A percentile compares a stretch with the other conserved stretches of the same genome.
These are phyloP conservation scores for Madurella fahalii DNA, from an alignment of 2,329 filamentous ascomycete species.

Conservation along the genomic window DNA sequence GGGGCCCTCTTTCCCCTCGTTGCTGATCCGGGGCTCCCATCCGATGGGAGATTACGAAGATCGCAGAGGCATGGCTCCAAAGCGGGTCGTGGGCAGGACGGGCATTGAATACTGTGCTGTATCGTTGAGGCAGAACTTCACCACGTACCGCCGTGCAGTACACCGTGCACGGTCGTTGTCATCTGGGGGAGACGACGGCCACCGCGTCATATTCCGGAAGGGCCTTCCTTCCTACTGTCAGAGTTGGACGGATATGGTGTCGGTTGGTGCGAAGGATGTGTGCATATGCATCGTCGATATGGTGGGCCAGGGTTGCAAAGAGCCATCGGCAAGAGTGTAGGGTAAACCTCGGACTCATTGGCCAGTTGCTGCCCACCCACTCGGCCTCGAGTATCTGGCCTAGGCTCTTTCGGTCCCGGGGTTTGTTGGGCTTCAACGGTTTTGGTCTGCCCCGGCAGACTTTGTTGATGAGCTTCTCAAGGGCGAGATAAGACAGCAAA, in stretches of 20 bases:
- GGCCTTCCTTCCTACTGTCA: not conserved
- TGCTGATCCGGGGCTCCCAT: not conserved
- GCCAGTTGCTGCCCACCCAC: conserved; percentile 11
- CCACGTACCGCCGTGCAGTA: conserved; percentile 1
- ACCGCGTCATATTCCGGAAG: not conserved
- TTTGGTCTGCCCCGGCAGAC: not conserved
- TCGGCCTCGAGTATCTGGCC: conserved; percentile 6
- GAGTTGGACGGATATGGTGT: conserved; percentile 14
- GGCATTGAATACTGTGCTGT: conserved; percentile 4
- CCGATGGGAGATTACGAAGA: conserved; percentile 12
- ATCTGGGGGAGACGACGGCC: not conserved
- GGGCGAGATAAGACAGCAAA: not conserved
- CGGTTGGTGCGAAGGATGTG: conserved; percentile 11
- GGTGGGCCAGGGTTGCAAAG: conserved; percentile 16
- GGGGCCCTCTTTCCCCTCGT: not conserved
- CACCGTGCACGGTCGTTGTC: not conserved
- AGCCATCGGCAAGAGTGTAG: conserved; percentile 18
- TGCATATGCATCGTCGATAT: conserved; percentile 22
- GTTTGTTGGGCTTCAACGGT: not conserved
- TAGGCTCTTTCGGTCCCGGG: conserved; percentile 12
- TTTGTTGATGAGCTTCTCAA: not conserved
- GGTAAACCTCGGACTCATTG: conserved; percentile 15
- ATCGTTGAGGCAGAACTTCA: conserved; percentile 5
- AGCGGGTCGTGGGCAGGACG: not conserved
- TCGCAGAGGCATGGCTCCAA: not conserved